Conservation (phyloP, 2,329 filamentous ascomycete genomes). For the Colletotrichum viniferum region DNA sequence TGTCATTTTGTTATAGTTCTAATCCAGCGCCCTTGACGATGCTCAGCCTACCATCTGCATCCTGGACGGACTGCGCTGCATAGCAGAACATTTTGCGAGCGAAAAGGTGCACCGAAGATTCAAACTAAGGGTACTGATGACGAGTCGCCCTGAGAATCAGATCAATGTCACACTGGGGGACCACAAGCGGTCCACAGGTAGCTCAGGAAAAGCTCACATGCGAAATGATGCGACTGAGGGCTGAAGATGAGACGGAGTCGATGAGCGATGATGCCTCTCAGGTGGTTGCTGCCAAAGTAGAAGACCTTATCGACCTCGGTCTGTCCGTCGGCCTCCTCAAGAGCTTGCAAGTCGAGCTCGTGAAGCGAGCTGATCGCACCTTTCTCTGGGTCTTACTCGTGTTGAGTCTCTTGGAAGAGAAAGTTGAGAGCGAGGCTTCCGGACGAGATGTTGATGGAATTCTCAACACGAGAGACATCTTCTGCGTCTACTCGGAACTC, state of each 20-base stretch:
- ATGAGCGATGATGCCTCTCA: constrained; percentile 20
- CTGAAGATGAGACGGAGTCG: constrained; percentile 20
- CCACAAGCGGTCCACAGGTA: neutral
- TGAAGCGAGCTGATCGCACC: constrained; percentile 22
- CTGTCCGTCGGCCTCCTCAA: constrained; percentile 10
- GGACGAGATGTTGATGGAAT: constrained; percentile 18
- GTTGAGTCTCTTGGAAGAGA: constrained; percentile 19
- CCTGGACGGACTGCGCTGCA: constrained; percentile 19
- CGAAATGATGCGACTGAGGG: constrained; percentile 21
- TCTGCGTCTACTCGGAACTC: constrained; percentile 19
- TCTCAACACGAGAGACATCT: constrained; percentile 17
- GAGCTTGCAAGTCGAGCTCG: constrained; percentile 12
- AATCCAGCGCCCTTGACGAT: neutral
- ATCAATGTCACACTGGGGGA: constrained; percentile 23
- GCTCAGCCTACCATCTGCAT: constrained; percentile 22
- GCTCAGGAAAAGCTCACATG: too few relatives aligned
- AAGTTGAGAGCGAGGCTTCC: constrained; percentile 12
- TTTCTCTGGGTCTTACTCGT: constrained; percentile 27
- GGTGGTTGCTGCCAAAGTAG: constrained; percentile 19
- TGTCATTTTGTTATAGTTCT: neutral
- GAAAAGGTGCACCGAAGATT: neutral
- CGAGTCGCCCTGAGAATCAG: constrained; percentile 23
- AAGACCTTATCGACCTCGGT: constrained; percentile 12
- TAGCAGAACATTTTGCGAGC: constrained; percentile 9
- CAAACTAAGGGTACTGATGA: constrained; percentile 22